Percentiles rank a stretch among this genome's conserved stretches.
phyloP scores from a whole-genome alignment of 2,329 filamentous ascomycete species.

The Hysterium pulicare region DNA sequence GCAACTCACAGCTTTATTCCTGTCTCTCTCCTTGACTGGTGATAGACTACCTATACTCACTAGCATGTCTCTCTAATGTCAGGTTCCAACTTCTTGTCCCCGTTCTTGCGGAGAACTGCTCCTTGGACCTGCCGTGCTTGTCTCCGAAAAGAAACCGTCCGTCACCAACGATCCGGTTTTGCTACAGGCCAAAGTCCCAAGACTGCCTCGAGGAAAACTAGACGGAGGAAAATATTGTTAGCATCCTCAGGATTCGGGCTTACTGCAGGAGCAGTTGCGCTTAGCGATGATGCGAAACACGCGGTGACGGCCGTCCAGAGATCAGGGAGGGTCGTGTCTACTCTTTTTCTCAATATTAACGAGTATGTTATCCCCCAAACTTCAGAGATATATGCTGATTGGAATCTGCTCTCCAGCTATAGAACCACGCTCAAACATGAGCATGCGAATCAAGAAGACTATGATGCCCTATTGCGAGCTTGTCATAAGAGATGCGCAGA shows the following conservation, averaged over 20 bases:
- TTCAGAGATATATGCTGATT: constrained; percentile 1
- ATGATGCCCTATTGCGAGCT: constrained; percentile 65
- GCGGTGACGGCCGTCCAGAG: constrained; percentile 72
- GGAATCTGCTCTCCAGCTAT: constrained; percentile 61
- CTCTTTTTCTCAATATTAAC: constrained; percentile 78
- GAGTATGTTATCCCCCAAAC: constrained; percentile 58
- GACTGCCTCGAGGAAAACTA: constrained; percentile 17
- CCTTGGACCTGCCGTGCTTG: constrained; percentile 37
- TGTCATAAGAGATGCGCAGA: constrained; percentile 93
- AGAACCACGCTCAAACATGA: constrained; percentile 73
- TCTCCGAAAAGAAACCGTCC: constrained; percentile 20
- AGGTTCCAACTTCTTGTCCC: constrained; percentile 19
- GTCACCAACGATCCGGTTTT: constrained; percentile 18
- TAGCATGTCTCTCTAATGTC: constrained; percentile 33
- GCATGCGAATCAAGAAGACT: constrained; percentile 62
- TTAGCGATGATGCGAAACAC: constrained; percentile 69
- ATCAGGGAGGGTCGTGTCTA: constrained; percentile 71
- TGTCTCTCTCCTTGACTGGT: no score
- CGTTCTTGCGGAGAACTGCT: constrained; percentile 21
- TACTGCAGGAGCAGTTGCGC: constrained; percentile 45
- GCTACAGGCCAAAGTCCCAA: constrained; percentile 13
- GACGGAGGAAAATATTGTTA: constrained; percentile 24
- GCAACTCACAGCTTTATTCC: no score
- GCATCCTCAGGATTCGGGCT: constrained; percentile 28
- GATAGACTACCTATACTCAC: no score